A percentile compares a stretch with the other conserved stretches of the same genome.
Conservation (phyloP, 805 yeast species). For the Myxozyma monticola region DNA sequence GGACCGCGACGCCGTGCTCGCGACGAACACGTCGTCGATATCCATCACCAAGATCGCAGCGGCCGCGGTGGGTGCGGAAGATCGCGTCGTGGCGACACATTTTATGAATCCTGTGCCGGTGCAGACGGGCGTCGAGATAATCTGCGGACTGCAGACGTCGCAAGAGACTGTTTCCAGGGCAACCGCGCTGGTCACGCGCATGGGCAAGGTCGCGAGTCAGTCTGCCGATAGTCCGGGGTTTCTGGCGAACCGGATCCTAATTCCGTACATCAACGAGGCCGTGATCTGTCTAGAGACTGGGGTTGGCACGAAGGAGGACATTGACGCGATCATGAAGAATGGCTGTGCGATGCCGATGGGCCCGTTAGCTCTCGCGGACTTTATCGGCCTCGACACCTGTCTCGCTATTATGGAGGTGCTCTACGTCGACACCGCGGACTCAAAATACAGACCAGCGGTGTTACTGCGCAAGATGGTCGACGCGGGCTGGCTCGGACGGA, state of each 20-base stretch:
- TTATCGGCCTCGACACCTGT: slow-evolving; percentile 48
- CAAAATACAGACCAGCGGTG: slow-evolving; percentile 46
- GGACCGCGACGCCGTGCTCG: slow-evolving; percentile 39
- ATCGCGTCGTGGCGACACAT: slow-evolving; percentile 45
- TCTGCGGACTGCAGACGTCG: slow-evolving; percentile 45
- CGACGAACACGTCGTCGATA: slow-evolving; percentile 47
- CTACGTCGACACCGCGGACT: slow-evolving; percentile 43
- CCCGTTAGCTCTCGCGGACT: slow-evolving; percentile 46
- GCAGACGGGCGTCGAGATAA: slow-evolving; percentile 47
- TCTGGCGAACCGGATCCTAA: slow-evolving; percentile 45
- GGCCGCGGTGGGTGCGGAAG: slow-evolving; percentile 45
- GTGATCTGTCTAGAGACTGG: slow-evolving; percentile 44
- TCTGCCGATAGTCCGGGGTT: slow-evolving; percentile 47
- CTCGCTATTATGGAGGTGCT: slow-evolving; percentile 46
- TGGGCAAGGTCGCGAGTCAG: slow-evolving; percentile 43
- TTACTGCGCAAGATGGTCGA: slow-evolving; percentile 43
- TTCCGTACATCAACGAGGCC: slow-evolving; percentile 49
- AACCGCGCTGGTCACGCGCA: slow-evolving; percentile 37
- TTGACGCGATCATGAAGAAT: slow-evolving; percentile 47
- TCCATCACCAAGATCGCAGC: slow-evolving; percentile 47
- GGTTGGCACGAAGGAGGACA: slow-evolving; percentile 43
- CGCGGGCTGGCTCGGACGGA: slow-evolving; percentile 46
- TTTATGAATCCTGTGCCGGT: slow-evolving; percentile 52
- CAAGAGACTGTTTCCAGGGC: slow-evolving; percentile 39
- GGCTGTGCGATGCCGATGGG: slow-evolving; percentile 53